These are phyloP conservation scores for Pseudogymnoascus sp. DNA, from an alignment of 2,329 filamentous ascomycete genomes.

Conservation along the genomic window DNA sequence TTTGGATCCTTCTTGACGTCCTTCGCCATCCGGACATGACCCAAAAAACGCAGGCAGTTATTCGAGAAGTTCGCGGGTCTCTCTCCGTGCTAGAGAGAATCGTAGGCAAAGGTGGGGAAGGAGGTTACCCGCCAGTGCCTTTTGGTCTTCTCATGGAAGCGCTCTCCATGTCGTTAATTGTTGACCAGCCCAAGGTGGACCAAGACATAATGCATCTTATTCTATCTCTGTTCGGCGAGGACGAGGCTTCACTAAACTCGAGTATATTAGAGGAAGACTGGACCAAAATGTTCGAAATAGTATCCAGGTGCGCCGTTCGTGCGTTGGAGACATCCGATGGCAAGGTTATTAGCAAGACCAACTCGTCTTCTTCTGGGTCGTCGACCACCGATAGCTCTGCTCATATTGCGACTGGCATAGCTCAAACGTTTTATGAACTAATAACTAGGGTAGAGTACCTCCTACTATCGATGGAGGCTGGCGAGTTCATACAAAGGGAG, in stretches of 20 bases:
- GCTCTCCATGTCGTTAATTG: slow-evolving; percentile 40
- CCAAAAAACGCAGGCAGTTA: slow-evolving; percentile 41
- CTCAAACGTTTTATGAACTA: slow-evolving; percentile 25
- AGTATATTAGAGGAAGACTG: slow-evolving; percentile 60
- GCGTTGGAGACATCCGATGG: slow-evolving; percentile 25
- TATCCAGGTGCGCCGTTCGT: slow-evolving; percentile 42
- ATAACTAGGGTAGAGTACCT: slow-evolving; percentile 27
- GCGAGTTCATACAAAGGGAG: slow-evolving; percentile 55
- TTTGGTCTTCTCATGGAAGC: slow-evolving; percentile 53
- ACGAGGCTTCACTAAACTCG: slow-evolving; percentile 44
- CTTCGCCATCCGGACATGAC: slow-evolving; percentile 43
- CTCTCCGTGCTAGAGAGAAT: slow-evolving; percentile 56
- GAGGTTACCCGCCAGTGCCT: slow-evolving; percentile 53
- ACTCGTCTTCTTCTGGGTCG: not conserved
- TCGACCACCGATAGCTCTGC: slow-evolving; percentile 19
- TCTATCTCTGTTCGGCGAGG: slow-evolving; percentile 48
- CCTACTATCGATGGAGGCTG: slow-evolving; percentile 33
- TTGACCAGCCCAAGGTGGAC: slow-evolving; percentile 28
- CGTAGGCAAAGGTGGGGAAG: slow-evolving; percentile 50
- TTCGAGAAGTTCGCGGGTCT: slow-evolving; percentile 53
- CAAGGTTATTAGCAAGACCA: slow-evolving; percentile 19
- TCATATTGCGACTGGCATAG: slow-evolving; percentile 20
- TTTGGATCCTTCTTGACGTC: slow-evolving; percentile 57
- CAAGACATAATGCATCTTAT: slow-evolving; percentile 32
- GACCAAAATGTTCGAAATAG: slow-evolving; percentile 52